These are phyloP conservation scores for Cytospora piceicola DNA, from an alignment of 2,329 filamentous ascomycete genomes.

Conservation along the genomic window DNA sequence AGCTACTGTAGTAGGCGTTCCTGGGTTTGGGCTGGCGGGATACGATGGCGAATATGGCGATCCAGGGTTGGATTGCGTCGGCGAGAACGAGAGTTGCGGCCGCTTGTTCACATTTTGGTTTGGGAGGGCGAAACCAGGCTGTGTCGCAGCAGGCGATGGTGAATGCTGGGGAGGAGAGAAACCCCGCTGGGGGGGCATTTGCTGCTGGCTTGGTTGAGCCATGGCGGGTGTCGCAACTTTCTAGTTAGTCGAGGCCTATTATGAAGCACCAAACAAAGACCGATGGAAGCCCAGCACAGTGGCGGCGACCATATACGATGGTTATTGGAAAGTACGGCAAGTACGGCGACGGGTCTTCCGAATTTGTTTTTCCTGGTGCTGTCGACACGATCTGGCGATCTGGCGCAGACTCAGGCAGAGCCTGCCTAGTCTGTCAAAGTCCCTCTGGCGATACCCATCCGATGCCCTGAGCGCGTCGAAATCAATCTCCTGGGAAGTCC, in stretches of 20 bases:
- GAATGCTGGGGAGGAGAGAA: slow-evolving; percentile 67
- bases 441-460: slow-evolving; percentile 23
- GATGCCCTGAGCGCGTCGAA: slow-evolving; percentile 2
- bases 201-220: slow-evolving; percentile 37
- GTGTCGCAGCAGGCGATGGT: slow-evolving; percentile 62
- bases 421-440: slow-evolving; percentile 29
- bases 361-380: background rate
- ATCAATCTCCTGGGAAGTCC: slow-evolving; percentile 6
- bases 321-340: background rate
- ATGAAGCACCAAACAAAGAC: background rate
- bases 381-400: background rate
- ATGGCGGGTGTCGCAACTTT: slow-evolving; percentile 15
- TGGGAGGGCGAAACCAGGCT: slow-evolving; percentile 56
- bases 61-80: slow-evolving; percentile 23
- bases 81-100: slow-evolving; percentile 2
- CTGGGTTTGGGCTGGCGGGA: slow-evolving; percentile 20
- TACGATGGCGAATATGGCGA: slow-evolving; percentile 23
- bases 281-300: background rate
- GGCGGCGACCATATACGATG: background rate
- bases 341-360: background rate
- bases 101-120: slow-evolving; percentile 4
- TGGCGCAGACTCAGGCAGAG: slow-evolving; percentile 31
- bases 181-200: slow-evolving; percentile 52
- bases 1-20: slow-evolving; percentile 35
- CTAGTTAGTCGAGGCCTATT: background rate